Evolutionary conservation across 2,329 filamentous ascomycete genomes (phyloP), one percentile per base, ranked within the genome.

Genomic region (Colletotrichum camelliae): DNA sequence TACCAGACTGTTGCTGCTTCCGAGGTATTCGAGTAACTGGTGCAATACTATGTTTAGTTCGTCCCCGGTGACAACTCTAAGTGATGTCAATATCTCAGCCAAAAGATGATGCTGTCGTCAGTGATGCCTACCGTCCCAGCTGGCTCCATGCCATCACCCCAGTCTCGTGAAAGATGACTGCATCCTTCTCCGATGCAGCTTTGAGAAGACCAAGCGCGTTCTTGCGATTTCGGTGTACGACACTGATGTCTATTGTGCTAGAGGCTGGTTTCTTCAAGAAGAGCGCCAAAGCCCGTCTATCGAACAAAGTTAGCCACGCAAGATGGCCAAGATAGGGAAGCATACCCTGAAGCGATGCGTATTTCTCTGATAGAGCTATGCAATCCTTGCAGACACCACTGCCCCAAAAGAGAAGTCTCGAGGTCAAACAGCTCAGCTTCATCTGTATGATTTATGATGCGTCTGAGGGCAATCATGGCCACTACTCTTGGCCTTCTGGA

Each of bases 1-100:
- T 10, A 98, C 88, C 37, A 98, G 90, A 52, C 91, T 91, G 82
- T 97, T 98, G 57, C 91, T 88, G 84, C 97, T 94, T 9, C 96
- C 96, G 10, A 98, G 88, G 81, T 97, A 98, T 74, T 98, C 94
- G 10, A 98, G 89, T 8, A 98, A 89, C 78, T 94, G 93, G 72
- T 98, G 89, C 35, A 99, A 87, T 27, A 97, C 94, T 68, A 98
- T 91, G 79, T 97, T 97, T 71, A 98, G 90, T 82, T 98, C 95
- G 77, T 96, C 92, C 77, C 97, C 95, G 18, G 92, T 90, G 60
- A 94, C 93, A 12, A 93, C 89, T 73, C 92, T 93, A 69, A 33
- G 18, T 57, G 68, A 35, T n/a, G 31, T 5, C 43, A 79, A 69
- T 43, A 15, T 9, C 58, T 57, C 4, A 35, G 37, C 69, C 58